Conservation (phyloP, 2,329 filamentous ascomycete genomes). For the Verticillium zaregamsianum region DNA sequence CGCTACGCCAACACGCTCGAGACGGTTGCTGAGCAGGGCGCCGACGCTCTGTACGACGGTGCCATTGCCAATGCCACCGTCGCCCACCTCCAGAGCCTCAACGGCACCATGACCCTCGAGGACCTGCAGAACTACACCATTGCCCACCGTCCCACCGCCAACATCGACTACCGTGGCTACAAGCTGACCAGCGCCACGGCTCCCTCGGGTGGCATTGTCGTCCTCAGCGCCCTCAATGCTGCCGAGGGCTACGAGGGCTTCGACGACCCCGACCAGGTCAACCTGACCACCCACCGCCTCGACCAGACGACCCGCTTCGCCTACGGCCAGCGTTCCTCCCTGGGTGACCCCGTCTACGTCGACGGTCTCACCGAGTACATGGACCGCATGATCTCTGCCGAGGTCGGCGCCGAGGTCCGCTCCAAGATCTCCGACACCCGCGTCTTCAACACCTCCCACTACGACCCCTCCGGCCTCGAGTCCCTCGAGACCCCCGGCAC, state of each 20-base stretch:
- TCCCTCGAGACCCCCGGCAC: constrained; percentile 61
- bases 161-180: constrained; percentile 65
- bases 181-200: constrained; percentile 65
- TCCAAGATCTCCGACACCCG: constrained; percentile 37
- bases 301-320: constrained; percentile 81
- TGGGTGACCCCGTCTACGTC: constrained; percentile 76
- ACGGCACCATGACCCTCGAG: constrained; percentile 72
- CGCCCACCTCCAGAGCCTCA: constrained; percentile 53
- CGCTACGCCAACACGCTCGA: constrained; percentile 73
- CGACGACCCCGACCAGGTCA: constrained; percentile 45
- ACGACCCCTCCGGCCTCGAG: constrained; percentile 42
- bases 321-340: constrained; percentile 67
- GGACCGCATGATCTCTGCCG: constrained; percentile 59
- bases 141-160: constrained; percentile 54
- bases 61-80: constrained; percentile 68
- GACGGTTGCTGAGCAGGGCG: constrained; percentile 60
- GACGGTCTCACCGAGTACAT: constrained; percentile 56
- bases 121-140: constrained; percentile 72
- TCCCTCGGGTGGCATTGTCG: constrained; percentile 70
- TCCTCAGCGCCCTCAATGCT: constrained; percentile 69
- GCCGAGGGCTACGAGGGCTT: constrained; percentile 67
- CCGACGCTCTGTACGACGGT: constrained; percentile 67
- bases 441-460: constrained; percentile 33
- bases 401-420: constrained; percentile 48
- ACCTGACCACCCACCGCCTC: constrained; percentile 70